These are phyloP conservation scores for Bothriochloa decipiens DNA, from an alignment of 176 grass and related monocot genomes.

Conservation along the genomic window DNA sequence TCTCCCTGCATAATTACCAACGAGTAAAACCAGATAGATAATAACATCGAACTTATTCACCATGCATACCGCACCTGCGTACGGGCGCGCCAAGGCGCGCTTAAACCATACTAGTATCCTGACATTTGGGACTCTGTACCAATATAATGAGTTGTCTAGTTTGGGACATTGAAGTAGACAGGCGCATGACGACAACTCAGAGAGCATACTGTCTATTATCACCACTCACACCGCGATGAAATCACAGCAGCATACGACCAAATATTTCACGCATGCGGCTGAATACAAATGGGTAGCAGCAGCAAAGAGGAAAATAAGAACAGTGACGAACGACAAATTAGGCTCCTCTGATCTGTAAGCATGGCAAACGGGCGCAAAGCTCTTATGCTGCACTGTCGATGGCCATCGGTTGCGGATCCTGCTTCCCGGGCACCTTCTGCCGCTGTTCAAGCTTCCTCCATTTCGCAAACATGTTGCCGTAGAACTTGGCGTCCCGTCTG, in stretches of 20 bases:
- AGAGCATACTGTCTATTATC: neutral
- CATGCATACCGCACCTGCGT: too few relatives aligned
- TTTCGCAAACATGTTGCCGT: slow-evolving; percentile 81
- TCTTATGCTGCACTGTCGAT: slow-evolving; percentile 43
- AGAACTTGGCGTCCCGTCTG: slow-evolving; percentile 76
- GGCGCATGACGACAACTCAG: too few relatives aligned
- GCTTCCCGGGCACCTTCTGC: slow-evolving; percentile 34
- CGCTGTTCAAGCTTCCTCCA: slow-evolving; percentile 47
- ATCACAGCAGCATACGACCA: neutral
- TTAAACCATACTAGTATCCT: too few relatives aligned
- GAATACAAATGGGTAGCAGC: neutral
- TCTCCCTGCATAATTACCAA: too few relatives aligned
- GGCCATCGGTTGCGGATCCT: slow-evolving; percentile 46
- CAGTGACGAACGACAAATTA: neutral
- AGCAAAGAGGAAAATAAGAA: neutral
- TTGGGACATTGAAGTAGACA: too few relatives aligned
- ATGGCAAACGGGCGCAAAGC: neutral
- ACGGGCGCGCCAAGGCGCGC: too few relatives aligned
- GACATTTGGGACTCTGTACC: too few relatives aligned
- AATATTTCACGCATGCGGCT: neutral
- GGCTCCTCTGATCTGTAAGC: too few relatives aligned
- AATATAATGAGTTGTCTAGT: too few relatives aligned
- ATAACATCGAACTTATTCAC: too few relatives aligned
- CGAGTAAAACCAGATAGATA: too few relatives aligned
- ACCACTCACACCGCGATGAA: neutral